Evolutionary conservation across 345 rosid species (phyloP), one percentile per base, ranked within the genome.

Genomic region (Murraya paniculata): DNA sequence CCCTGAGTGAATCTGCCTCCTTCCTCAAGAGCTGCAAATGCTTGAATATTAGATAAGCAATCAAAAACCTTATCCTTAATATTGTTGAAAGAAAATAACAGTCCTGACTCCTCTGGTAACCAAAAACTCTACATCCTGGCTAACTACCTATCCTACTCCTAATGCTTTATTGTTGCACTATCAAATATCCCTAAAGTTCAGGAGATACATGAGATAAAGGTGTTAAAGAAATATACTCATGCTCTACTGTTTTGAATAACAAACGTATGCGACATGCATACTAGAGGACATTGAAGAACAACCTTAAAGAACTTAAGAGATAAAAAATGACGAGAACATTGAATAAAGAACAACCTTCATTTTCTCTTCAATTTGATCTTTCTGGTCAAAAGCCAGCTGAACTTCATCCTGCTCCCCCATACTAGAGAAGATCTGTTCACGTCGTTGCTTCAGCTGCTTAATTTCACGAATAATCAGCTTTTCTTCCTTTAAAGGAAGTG

Each of bases 401-500:
- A 89, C 85, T 77, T 88, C 97, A 68, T 86, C 92, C 64, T 84
- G 88, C 69, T 81, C 84, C 68, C 92, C 92, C 85, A 89, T 86
- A 69, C 66, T 85, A 75, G 89, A 85, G 55, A 86, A 81, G 35
- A 90, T 80, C 73, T 88, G 91, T 24, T 87, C 92, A 36, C 91
- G 97, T 50, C 53, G 76, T 77, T 84, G 90, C 85, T 85, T 90
- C 86, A 91, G 79, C 61, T 86, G 89, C 77, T 91, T 89, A 64
- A 94, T 90, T 41, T 91, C 97, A 70, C 89, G 91, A 79, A 94
- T 84, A 28, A 79, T 80, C 62, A 86, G 87, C 81, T 91, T 94
- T 84, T 94, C 98, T 86, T 93, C 97, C 83, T 80, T 93, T 73
- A 94, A 75, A 67, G 89, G 78, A 56, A 94, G 66, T 61, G 94